Evolutionary conservation across 2,329 filamentous ascomycete genomes (phyloP).

Genomic region (Epichloe festucae): DNA sequence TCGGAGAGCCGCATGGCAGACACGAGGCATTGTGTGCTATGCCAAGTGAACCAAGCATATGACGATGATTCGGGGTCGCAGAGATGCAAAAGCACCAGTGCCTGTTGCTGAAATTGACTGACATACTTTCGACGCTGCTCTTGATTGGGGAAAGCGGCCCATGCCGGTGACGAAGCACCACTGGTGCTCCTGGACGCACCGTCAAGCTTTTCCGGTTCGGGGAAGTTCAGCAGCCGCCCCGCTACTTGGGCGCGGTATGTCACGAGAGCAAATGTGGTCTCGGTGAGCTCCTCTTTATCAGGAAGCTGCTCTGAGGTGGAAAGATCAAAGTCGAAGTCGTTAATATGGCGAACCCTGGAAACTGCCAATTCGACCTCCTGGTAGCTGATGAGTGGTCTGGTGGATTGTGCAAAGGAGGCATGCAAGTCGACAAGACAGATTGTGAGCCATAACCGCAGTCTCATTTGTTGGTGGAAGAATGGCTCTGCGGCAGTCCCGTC

Average conservation of each 20-base stretch:
- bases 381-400: conserved; percentile 3
- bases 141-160: not conserved
- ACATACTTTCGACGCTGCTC: not conserved
- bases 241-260: conserved; percentile 3
- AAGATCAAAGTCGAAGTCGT: conserved; percentile 6
- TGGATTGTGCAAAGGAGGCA: conserved; percentile 3
- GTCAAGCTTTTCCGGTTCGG: not conserved
- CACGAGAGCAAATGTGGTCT: conserved; percentile 6
- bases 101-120: conserved; percentile 4
- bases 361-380: not conserved
- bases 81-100: conserved; percentile 4
- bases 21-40: conserved; percentile 8
- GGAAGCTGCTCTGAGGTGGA: not conserved
- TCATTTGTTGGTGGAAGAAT: conserved; percentile 8
- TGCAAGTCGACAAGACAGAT: conserved; percentile 7
- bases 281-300: conserved; percentile 6
- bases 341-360: conserved; percentile 4
- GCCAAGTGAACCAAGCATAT: conserved; percentile 9
- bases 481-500: not conserved
- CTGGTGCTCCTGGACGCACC: not conserved
- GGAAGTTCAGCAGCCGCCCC: conserved; percentile 3
- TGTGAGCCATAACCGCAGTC: conserved; percentile 6
- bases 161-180: not conserved
- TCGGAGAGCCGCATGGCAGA: conserved; percentile 4
- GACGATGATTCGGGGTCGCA: conserved; percentile 7